These are phyloP conservation scores for Pseudopithomyces maydicus DNA, from an alignment of 2,329 filamentous ascomycete species.

Conservation along the genomic window DNA sequence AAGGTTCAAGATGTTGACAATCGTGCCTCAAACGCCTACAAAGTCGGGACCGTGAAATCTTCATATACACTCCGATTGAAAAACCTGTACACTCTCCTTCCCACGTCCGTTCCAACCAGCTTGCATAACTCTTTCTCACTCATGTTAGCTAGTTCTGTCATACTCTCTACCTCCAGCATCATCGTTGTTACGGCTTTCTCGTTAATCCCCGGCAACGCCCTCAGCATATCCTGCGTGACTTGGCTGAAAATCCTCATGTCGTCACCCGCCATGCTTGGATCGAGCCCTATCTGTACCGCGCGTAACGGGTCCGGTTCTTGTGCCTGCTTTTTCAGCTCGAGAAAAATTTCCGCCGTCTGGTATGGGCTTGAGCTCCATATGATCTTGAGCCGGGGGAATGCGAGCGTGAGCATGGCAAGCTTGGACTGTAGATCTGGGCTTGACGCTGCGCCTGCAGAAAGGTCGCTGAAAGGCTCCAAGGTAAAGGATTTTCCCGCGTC, in stretches of 20 bases:
- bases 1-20: neutral
- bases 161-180: constrained; percentile 73
- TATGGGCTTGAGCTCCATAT: constrained; percentile 95
- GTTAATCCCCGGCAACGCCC: constrained; percentile 77
- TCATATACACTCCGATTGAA: constrained; percentile 69
- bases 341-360: constrained; percentile 96
- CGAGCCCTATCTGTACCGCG: constrained; percentile 82
- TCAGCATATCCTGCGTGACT: constrained; percentile 88
- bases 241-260: constrained; percentile 76
- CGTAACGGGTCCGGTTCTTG: constrained; percentile 88
- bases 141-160: constrained; percentile 87
- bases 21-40: neutral
- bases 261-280: constrained; percentile 60
- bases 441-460: constrained; percentile 48
- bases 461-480: constrained; percentile 65
- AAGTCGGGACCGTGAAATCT: constrained; percentile 28
- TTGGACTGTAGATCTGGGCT: constrained; percentile 86
- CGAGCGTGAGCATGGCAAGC: constrained; percentile 87
- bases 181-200: constrained; percentile 77
- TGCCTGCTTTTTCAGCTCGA: constrained; percentile 86
- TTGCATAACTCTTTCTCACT: constrained; percentile 71
- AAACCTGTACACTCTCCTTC: constrained; percentile 76
- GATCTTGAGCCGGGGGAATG: constrained; percentile 86
- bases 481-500: constrained; percentile 98
- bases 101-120: constrained; percentile 78